A percentile compares a stretch with the other conserved stretches of the same genome.
Evolutionary conservation across 805 yeast genomes (phyloP).

Genomic region (Saccharomycopsis fermentans): DNA sequence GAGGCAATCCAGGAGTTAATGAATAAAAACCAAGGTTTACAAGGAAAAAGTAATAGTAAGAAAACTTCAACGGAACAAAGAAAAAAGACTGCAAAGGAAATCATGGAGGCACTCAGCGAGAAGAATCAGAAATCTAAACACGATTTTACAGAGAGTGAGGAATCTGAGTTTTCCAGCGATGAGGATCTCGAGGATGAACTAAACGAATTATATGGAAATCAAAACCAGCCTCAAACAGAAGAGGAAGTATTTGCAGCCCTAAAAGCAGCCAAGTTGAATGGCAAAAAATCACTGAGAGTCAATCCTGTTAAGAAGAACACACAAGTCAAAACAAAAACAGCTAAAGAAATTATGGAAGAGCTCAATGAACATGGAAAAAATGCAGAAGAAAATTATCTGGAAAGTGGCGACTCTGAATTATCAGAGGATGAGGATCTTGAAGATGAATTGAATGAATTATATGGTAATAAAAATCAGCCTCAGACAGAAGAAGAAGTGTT

Average conservation of each 20-base stretch:
- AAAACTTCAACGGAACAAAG: neutral
- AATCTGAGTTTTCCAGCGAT: slow-evolving; percentile 25
- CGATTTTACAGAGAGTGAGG: slow-evolving; percentile 22
- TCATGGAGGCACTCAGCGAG: slow-evolving; percentile 23
- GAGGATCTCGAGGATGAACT: slow-evolving; percentile 19
- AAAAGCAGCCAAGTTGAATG: slow-evolving; percentile 30
- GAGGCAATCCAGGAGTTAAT: slow-evolving; percentile 37
- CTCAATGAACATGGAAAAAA: slow-evolving; percentile 12
- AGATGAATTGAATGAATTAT: slow-evolving; percentile 18
- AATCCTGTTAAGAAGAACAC: neutral
- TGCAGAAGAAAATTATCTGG: slow-evolving; percentile 24
- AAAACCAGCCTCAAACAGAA: slow-evolving; percentile 26
- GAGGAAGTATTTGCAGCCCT: slow-evolving; percentile 38
- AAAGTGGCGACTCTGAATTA: slow-evolving; percentile 25
- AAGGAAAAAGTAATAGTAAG: neutral
- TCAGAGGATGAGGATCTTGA: slow-evolving; percentile 20
- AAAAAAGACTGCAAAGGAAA: slow-evolving; percentile 6
- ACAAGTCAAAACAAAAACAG: slow-evolving; percentile 2
- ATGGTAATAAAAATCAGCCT: slow-evolving; percentile 20
- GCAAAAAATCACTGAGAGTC: neutral
- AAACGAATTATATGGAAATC: slow-evolving; percentile 15
- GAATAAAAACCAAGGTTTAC: slow-evolving; percentile 19
- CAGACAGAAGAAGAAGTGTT: slow-evolving; percentile 34
- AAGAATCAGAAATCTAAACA: slow-evolving; percentile 6
- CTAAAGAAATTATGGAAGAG: slow-evolving; percentile 20